Percentiles rank a stretch among this genome's conserved stretches.
These are phyloP conservation scores for Schizothecium vesticola DNA, from an alignment of 495 filamentous ascomycete species.

Conservation along the genomic window DNA sequence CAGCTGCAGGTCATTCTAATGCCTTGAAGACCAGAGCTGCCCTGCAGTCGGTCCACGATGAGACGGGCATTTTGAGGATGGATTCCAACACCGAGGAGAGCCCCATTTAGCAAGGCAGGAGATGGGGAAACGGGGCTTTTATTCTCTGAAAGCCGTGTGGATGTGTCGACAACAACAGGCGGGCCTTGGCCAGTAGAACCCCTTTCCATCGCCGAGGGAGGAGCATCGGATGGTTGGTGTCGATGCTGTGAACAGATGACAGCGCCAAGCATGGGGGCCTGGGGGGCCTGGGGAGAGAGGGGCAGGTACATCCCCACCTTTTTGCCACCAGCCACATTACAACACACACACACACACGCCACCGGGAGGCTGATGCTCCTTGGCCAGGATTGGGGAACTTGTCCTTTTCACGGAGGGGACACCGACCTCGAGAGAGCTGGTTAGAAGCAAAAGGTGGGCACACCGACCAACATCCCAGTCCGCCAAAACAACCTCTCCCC, in stretches of 20 bases:
- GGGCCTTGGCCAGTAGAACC: too few relatives aligned
- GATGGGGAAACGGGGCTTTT: background rate
- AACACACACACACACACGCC: slow-evolving; percentile 1
- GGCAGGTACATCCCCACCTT: background rate
- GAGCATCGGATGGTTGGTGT: background rate
- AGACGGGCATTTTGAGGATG: too few relatives aligned
- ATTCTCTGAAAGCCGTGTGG: too few relatives aligned
- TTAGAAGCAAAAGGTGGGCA: slow-evolving; percentile 18
- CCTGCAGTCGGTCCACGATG: too few relatives aligned
- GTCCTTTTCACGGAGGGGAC: slow-evolving; percentile 31
- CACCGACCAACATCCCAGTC: slow-evolving; percentile 8
- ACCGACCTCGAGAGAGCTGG: slow-evolving; percentile 18
- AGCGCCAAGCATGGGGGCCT: background rate
- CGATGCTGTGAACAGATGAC: background rate
- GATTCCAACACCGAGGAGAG: background rate
- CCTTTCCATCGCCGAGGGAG: background rate
- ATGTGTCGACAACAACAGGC: too few relatives aligned
- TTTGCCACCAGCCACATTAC: slow-evolving; percentile 12
- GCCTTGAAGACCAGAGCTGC: background rate
- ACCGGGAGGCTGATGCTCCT: slow-evolving; percentile 11
- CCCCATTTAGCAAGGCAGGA: background rate
- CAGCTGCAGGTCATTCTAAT: background rate
- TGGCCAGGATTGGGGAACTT: slow-evolving; percentile 21
- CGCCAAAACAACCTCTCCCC: background rate
- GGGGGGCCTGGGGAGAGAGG: background rate